Percentiles rank a stretch among this genome's conserved stretches.
phyloP scores from a whole-genome alignment of 2,329 filamentous ascomycete species.

The Penicillium italicum region DNA sequence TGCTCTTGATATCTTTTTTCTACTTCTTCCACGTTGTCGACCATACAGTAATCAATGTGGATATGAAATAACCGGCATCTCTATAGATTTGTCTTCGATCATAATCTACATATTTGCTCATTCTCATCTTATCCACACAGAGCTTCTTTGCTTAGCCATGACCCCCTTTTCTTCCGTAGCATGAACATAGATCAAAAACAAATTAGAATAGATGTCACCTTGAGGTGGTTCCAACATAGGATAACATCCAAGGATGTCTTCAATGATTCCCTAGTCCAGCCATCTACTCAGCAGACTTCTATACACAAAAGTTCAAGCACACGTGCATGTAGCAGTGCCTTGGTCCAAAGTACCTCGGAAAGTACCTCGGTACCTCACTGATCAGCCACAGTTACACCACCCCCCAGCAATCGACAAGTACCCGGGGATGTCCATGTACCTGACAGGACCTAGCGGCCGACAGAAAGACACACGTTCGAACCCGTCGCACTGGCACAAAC shows the following conservation, averaged over 20 bases:
- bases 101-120: background rate
- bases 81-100: background rate
- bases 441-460: slow-evolving; percentile 6
- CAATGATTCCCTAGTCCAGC: background rate
- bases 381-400: slow-evolving; percentile 17
- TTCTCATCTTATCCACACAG: background rate
- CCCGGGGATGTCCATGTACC: slow-evolving; percentile 14
- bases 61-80: slow-evolving; percentile 8
- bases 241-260: background rate
- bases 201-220: background rate
- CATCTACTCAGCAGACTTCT: too few species aligned
- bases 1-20: slow-evolving; percentile 14
- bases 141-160: background rate
- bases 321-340: background rate
- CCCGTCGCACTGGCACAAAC: slow-evolving; percentile 1
- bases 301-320: slow-evolving; percentile 7
- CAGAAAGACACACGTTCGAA: background rate
- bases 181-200: background rate
- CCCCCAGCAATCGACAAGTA: slow-evolving; percentile 4
- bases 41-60: slow-evolving; percentile 19
- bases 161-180: background rate
- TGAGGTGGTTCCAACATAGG: background rate
- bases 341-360: background rate
- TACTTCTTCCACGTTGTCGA: slow-evolving; percentile 16
- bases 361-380: slow-evolving; percentile 1